phyloP scores from a whole-genome alignment of 2,329 filamentous ascomycete genomes.

The Fonsecaea erecta region DNA sequence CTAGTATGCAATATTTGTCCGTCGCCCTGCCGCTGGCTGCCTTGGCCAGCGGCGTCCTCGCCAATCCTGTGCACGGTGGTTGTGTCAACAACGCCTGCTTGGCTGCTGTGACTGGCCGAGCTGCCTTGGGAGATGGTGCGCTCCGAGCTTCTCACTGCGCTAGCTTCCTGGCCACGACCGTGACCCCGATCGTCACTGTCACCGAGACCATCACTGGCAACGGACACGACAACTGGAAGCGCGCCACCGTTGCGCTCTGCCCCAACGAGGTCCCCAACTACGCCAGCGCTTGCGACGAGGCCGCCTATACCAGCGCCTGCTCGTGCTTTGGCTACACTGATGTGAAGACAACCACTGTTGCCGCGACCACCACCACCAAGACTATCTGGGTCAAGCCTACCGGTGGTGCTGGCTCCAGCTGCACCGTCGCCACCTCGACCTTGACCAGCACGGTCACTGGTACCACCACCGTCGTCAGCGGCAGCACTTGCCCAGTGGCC shows the following conservation, averaged over 20 bases:
- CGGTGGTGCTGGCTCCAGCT: conserved; percentile 16
- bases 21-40: conserved; percentile 35
- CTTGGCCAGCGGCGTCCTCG: conserved; percentile 33
- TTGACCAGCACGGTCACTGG: conserved; percentile 3
- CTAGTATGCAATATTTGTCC: conserved; percentile 34
- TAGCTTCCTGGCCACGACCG: conserved; percentile 35
- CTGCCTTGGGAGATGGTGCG: conserved; percentile 33
- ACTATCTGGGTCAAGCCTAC: conserved; percentile 35
- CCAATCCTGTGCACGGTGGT: conserved; percentile 21
- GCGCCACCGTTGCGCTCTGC: conserved; percentile 34
- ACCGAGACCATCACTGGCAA: conserved; percentile 22
- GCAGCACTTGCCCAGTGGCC: conserved; percentile 26
- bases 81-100: conserved; percentile 32
- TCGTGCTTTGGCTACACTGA: conserved; percentile 31
- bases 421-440: conserved; percentile 11
- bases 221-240: conserved; percentile 28
- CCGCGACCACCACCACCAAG: conserved; percentile 37
- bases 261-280: conserved; percentile 39
- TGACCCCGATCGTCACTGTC: conserved; percentile 29
- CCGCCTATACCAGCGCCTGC: conserved; percentile 36
- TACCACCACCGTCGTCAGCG: conserved; percentile 13
- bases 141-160: conserved; percentile 34
- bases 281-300: conserved; percentile 35
- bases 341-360: conserved; percentile 35
- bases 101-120: conserved; percentile 36